A percentile compares a stretch with the other conserved stretches of the same genome.
These are phyloP conservation scores for Boletus rubroflammeus DNA, from an alignment of 768 basidiomycete genomes.

Conservation along the genomic window DNA sequence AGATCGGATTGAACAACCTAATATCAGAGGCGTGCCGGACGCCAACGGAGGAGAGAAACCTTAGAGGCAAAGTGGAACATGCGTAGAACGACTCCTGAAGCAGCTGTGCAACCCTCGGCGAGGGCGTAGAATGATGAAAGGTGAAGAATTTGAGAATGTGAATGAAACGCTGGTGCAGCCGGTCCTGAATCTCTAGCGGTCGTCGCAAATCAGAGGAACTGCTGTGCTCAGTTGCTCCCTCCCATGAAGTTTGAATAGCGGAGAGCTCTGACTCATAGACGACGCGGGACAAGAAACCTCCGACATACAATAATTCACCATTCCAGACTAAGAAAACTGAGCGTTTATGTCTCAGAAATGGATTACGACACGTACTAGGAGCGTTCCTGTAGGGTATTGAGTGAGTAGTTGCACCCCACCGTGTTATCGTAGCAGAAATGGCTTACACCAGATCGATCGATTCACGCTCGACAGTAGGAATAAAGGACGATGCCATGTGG, in stretches of 20 bases:
- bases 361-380: neutral
- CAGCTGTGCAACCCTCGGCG: constrained; percentile 62
- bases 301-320: constrained; percentile 46
- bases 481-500: constrained; percentile 8
- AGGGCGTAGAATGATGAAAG: constrained; percentile 84
- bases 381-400: neutral
- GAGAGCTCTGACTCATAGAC: constrained; percentile 11
- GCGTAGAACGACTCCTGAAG: constrained; percentile 72
- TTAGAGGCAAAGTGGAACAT: neutral
- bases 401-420: neutral
- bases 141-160: constrained; percentile 90
- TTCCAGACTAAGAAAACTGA: constrained; percentile 67
- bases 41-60: constrained; percentile 4
- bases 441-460: constrained; percentile 9
- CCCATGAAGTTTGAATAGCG: constrained; percentile 45
- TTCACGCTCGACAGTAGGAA: constrained; percentile 14
- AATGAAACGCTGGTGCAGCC: constrained; percentile 59
- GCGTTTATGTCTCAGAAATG: too few species aligned
- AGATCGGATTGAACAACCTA: constrained; percentile 62
- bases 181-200: constrained; percentile 42
- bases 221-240: constrained; percentile 36
- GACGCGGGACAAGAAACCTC: constrained; percentile 3
- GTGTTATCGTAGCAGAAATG: neutral
- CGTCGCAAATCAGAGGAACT: neutral
- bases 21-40: constrained; percentile 5